Evolutionary conservation across 257 asterid genomes (phyloP).

Genomic region (Fraxinus americana): DNA sequence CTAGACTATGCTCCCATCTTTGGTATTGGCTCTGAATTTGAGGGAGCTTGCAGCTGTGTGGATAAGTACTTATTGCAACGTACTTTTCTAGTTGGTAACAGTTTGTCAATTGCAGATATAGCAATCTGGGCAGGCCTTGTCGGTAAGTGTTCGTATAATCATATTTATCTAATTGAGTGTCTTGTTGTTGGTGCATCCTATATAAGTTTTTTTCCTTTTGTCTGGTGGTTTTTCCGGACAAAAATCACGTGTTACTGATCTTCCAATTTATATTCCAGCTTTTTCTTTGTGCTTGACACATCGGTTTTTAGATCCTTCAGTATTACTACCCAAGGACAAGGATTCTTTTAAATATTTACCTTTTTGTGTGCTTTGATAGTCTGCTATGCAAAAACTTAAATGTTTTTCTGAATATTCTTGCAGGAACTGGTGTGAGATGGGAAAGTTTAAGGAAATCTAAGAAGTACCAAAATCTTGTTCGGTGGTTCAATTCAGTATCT

Average conservation of each 20-base stretch:
- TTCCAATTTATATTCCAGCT: not conserved
- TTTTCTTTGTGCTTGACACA: constrained; percentile 7
- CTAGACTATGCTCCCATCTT: constrained; percentile 69
- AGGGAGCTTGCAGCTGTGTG: constrained; percentile 79
- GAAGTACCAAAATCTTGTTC: constrained; percentile 79
- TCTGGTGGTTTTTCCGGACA: not conserved
- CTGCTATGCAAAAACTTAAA: not conserved
- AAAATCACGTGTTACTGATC: not conserved
- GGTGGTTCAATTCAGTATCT: constrained; percentile 87
- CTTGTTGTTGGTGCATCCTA: not conserved
- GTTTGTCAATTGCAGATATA: constrained; percentile 79
- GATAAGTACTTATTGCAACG: constrained; percentile 60
- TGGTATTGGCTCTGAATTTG: constrained; percentile 84
- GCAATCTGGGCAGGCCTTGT: constrained; percentile 91
- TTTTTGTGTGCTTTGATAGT: not conserved
- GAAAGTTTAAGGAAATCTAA: constrained; percentile 83
- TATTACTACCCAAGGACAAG: not conserved
- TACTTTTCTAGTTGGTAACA: constrained; percentile 70
- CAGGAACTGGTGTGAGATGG: constrained; percentile 91
- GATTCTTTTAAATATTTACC: not conserved
- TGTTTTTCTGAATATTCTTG: constrained; percentile 7
- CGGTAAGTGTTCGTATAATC: constrained; percentile 41
- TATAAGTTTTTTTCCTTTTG: not conserved
- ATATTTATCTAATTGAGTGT: not conserved
- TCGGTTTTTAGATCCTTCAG: not conserved